Evolutionary conservation across 176 grass and related monocot species (phyloP), one percentile per base, ranked within the genome.

Genomic region (Triticum dicoccoides): DNA sequence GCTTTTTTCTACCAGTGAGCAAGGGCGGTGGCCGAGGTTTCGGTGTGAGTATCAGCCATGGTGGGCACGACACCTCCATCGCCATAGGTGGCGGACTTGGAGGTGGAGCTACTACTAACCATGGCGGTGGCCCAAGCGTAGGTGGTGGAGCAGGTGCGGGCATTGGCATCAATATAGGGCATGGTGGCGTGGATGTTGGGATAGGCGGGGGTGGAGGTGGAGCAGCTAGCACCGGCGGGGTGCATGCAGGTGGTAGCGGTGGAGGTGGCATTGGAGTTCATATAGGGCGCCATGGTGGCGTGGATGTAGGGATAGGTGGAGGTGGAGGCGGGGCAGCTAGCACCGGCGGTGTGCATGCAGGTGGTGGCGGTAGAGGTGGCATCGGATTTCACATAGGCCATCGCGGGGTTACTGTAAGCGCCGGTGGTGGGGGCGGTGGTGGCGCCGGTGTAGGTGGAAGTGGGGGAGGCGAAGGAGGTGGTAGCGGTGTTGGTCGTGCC

Each of bases 171-270:
- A 13, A 82, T 2, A 70, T 92, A 0, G 87, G 91, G 15, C 85
- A 63, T 2, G 87, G 84, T 9, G 81, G 67, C 3, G 63, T 89
- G 2, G 71, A 89, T 12, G 67, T 92, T 0, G 91, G 80, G 51
- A 66, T 92, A 6, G 87, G 91, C 4, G 91, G 25, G 2, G 91
- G 91, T 1, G 91, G 87, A 56, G 87, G 87, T 44, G 91, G 84
- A 1, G 63, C 87, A 1, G 76, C 64, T 11, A 87, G 81, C 37
- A 81, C 8, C 58, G 91, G 84, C 8, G 78, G 87, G 4, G 49
- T 76, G 13, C 77, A 80, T 20, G 84, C 11, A 4, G 84, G 87
- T 4, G 84, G 51, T 2, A 84, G 87, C 1, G 81, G 81, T 0
- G 89, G 89, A 3, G 75, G 73, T 9, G 89, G 89, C 6, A 61